Percentiles rank a stretch among this genome's conserved stretches.
Evolutionary conservation across 1,139 yeast genomes (phyloP).

Genomic region (Blastobotrys raffinosifermentans): DNA sequence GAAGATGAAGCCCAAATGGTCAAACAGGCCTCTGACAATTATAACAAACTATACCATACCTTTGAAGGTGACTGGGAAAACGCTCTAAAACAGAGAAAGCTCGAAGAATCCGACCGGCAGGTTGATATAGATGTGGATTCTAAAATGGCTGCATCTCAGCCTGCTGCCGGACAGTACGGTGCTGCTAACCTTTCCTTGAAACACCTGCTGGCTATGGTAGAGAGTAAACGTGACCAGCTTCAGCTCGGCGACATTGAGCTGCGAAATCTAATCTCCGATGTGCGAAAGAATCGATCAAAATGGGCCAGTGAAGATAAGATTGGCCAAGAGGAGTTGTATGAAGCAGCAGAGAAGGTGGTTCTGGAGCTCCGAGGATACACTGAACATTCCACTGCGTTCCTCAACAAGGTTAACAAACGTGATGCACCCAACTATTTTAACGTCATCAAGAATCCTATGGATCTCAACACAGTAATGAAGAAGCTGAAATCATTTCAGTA

Average conservation of each 20-base stretch:
- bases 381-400: constrained; percentile 93
- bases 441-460: constrained; percentile 93
- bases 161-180: constrained; percentile 50
- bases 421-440: constrained; percentile 96
- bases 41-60: constrained; percentile 56
- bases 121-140: constrained; percentile 40
- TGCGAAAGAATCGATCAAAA: constrained; percentile 88
- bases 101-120: constrained; percentile 75
- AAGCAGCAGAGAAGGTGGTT: constrained; percentile 94
- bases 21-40: constrained; percentile 32
- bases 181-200: constrained; percentile 78
- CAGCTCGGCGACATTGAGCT: constrained; percentile 79
- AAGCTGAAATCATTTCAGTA: constrained; percentile 78
- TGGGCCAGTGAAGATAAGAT: constrained; percentile 94
- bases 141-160: constrained; percentile 7
- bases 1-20: constrained; percentile 15
- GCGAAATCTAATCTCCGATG: constrained; percentile 81
- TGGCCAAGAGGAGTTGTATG: constrained; percentile 96
- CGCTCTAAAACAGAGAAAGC: constrained; percentile 63
- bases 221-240: constrained; percentile 66
- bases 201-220: constrained; percentile 73
- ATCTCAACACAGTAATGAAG: constrained; percentile 87
- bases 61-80: constrained; percentile 83
- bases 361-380: constrained; percentile 85
- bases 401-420: constrained; percentile 89